A percentile compares a stretch with the other conserved stretches of the same genome.
Evolutionary conservation across 78 protist species (phyloP).

Genomic region (Isochrysis galbana): DNA sequence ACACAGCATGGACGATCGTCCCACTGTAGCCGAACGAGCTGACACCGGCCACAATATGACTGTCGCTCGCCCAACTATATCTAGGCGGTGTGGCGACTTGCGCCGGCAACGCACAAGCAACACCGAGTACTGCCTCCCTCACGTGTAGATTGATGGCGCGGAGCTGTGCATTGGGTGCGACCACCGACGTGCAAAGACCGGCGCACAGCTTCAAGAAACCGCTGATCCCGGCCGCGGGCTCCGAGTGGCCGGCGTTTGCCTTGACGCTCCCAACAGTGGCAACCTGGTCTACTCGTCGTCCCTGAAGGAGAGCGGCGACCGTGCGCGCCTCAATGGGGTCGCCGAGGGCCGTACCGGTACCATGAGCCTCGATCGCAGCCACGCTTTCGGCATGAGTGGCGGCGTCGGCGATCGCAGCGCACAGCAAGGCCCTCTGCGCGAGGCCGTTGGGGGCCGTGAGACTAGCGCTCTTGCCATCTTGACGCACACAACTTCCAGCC

Average conservation of each 20-base stretch:
- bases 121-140: not conserved
- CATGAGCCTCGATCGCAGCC: slow-evolving; percentile 33
- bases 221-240: slow-evolving; percentile 38
- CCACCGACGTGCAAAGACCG: not conserved
- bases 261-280: slow-evolving; percentile 63
- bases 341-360: slow-evolving; percentile 60
- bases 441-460: slow-evolving; percentile 65
- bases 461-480: slow-evolving; percentile 62
- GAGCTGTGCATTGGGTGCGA: not conserved
- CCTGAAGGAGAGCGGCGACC: slow-evolving; percentile 42
- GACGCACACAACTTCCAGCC: not conserved
- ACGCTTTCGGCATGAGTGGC: slow-evolving; percentile 24
- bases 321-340: slow-evolving; percentile 47
- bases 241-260: slow-evolving; percentile 74
- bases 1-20: not conserved
- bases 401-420: slow-evolving; percentile 45
- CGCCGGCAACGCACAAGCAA: not conserved
- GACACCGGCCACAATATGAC: not conserved
- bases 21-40: slow-evolving; percentile 5
- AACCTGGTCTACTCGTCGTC: not conserved
- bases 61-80: not conserved
- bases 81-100: not conserved
- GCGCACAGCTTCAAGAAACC: not conserved
- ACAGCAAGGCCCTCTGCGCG: slow-evolving; percentile 68
- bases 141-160: not conserved